Percentiles rank a stretch among this genome's conserved stretches.
phyloP scores from a whole-genome alignment of 2,329 filamentous ascomycete species.

The Fusarium buxicola region DNA sequence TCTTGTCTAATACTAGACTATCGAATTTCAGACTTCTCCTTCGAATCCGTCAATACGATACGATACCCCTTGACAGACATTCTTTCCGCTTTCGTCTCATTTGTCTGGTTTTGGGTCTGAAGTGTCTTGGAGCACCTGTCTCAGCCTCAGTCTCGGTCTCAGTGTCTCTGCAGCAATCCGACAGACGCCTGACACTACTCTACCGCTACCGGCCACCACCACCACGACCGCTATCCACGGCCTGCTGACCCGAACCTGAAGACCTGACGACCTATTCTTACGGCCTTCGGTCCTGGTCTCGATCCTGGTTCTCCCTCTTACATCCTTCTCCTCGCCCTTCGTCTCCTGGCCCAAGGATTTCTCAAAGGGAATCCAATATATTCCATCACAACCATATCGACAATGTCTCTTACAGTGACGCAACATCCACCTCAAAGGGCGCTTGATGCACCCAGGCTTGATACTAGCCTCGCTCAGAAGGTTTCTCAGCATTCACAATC shows the following conservation, averaged over 20 bases:
- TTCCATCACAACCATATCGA: conserved; percentile 25
- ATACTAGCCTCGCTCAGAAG: conserved; percentile 33
- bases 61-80: conserved; percentile 25
- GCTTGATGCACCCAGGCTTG: conserved; percentile 36
- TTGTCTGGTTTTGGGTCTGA: conserved; percentile 36
- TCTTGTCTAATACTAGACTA: conserved; percentile 32
- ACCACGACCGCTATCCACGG: conserved; percentile 26
- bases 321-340: conserved; percentile 25
- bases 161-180: conserved; percentile 2
- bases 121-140: conserved; percentile 35
- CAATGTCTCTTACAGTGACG: conserved; percentile 44
- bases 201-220: conserved; percentile 35
- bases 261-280: conserved; percentile 35
- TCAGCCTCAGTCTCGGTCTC: conserved; percentile 6
- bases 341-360: conserved; percentile 19
- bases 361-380: conserved; percentile 41
- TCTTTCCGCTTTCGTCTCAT: conserved; percentile 40
- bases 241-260: conserved; percentile 21
- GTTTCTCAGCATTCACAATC: conserved; percentile 29
- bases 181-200: conserved; percentile 1
- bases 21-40: conserved; percentile 23
- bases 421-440: conserved; percentile 35
- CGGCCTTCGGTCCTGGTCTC: conserved; percentile 13
- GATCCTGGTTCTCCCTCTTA: conserved; percentile 21
- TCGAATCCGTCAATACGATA: conserved; percentile 8